Base-by-base conservation (phyloP, 2,329 filamentous ascomycete genomes). In the Hypoxylon sp. region DNA sequence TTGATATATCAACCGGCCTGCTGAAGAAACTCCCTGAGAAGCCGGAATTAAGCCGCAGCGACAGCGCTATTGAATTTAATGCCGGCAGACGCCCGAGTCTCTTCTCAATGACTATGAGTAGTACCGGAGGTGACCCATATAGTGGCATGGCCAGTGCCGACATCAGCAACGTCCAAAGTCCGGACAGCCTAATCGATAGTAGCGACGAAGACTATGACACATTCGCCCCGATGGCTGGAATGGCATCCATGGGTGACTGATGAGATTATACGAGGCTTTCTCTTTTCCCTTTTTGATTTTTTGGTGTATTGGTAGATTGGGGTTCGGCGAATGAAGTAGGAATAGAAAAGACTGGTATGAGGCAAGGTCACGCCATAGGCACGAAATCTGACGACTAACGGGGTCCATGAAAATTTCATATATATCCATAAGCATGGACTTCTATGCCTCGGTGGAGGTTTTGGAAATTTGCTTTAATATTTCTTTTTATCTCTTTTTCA, bases 21-120 rank as follows among this genome's bases (percentile, higher is more conserved):
- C 83, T 92, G 23, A 91, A 91, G 76, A 86, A 89, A 71, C 83
- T 93, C 17, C 90, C 91, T 0, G 89, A 91, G 75, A 93, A 93
- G 78, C 91, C 90, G 7, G 85, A 85, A 23, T 84, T 93, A 73
- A 89, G 86, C 74, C 82, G 87, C 48, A 84, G 80, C 36, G 83
- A 80, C 2, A 88, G 86, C 71, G 77, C 81, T 6, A 82, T 79
- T 10, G 85, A 88, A 53, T 81, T 88, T 49, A 82, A 80, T 69
- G 65, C 73, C 0, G 76, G 78, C 13, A 71, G 80, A 60, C 74
- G 80, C 13, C 77, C 78, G 51, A 82, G 81, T 50, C 64, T 81
- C 7, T 72, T 81, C 2, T 78, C 79, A 14, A 77, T 81, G 53
- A 75, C 79, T 17, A 73, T 78, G 55, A 72, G 72, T 21, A 72